Conservation (phyloP, 2,329 filamentous ascomycete species). For the Trichoderma koningii region DNA sequence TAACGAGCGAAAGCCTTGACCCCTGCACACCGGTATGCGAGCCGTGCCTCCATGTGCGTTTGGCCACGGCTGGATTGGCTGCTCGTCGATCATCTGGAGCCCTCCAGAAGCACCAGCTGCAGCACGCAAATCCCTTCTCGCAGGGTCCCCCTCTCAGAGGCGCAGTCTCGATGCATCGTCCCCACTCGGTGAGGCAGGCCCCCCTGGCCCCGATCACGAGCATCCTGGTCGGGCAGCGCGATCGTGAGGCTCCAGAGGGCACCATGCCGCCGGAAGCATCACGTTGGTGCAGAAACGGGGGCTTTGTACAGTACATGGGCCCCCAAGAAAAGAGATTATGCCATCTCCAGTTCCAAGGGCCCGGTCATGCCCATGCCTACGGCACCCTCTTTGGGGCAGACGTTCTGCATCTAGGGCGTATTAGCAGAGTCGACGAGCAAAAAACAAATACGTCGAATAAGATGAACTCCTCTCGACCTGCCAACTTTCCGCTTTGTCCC, state of each 20-base stretch:
- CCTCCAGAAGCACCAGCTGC: background rate
- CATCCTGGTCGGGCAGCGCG: conserved; percentile 16
- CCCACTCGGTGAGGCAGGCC: conserved; percentile 22
- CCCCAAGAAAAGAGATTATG: conserved; percentile 24
- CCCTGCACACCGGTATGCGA: conserved; percentile 27
- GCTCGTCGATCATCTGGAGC: conserved; percentile 24
- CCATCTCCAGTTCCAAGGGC: conserved; percentile 18
- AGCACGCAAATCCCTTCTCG: background rate
- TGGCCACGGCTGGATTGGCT: conserved; percentile 14
- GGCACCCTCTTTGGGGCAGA: conserved; percentile 19
- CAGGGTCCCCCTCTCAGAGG: background rate
- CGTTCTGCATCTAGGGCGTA: conserved; percentile 18
- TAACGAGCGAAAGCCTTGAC: conserved; percentile 4
- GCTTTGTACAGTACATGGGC: conserved; percentile 22
- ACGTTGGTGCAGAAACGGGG: conserved; percentile 1
- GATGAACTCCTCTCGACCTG: background rate
- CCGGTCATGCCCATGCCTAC: conserved; percentile 16
- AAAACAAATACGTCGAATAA: background rate
- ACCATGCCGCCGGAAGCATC: conserved; percentile 7
- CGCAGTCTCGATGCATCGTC: conserved; percentile 2
- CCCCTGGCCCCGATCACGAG: conserved; percentile 21
- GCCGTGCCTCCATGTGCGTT: conserved; percentile 18
- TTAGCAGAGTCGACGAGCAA: background rate
- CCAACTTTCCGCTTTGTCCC: background rate
- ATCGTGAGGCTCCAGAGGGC: conserved; percentile 19